Percentiles rank a stretch among this genome's conserved stretches.
phyloP scores from a whole-genome alignment of 1,284 basidiomycete species.

The Pseudozyma tsukubaensis region DNA sequence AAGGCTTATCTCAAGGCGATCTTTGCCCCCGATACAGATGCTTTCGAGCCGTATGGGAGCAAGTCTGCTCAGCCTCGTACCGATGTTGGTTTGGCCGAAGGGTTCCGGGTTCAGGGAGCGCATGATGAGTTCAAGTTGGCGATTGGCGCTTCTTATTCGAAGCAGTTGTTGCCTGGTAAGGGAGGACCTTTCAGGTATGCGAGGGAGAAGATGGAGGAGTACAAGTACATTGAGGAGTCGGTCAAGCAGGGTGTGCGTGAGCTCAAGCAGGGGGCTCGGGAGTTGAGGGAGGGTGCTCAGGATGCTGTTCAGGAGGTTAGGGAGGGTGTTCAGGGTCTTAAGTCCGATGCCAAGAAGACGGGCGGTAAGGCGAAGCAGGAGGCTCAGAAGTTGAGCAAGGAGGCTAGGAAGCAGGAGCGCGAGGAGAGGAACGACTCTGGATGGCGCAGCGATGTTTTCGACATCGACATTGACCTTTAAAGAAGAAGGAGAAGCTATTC shows the following conservation, averaged over 20 bases:
- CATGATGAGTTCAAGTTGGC: constrained; percentile 71
- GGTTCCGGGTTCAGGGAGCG: constrained; percentile 64
- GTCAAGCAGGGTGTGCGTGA: constrained; percentile 29
- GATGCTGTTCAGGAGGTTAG: constrained; percentile 48
- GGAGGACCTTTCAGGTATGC: constrained; percentile 60
- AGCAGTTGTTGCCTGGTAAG: constrained; percentile 70
- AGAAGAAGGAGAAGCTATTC: background rate
- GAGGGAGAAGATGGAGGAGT: constrained; percentile 68
- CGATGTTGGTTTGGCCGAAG: constrained; percentile 41
- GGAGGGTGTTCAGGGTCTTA: constrained; percentile 31
- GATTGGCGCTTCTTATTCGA: constrained; percentile 70
- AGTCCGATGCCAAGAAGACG: constrained; percentile 55
- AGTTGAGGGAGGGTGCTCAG: constrained; percentile 32
- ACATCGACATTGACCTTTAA: constrained; percentile 50
- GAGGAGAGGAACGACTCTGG: constrained; percentile 68
- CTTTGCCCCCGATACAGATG: constrained; percentile 66
- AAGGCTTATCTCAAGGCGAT: constrained; percentile 71
- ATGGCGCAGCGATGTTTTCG: constrained; percentile 70
- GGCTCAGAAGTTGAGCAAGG: constrained; percentile 50
- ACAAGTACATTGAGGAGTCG: constrained; percentile 57
- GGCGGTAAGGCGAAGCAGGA: constrained; percentile 57
- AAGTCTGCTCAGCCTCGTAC: constrained; percentile 66
- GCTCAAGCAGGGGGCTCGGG: constrained; percentile 25
- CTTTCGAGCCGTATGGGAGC: constrained; percentile 65
- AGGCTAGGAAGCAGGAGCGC: constrained; percentile 66